phyloP scores from a whole-genome alignment of 768 basidiomycete species.

The Tylopilus vinaceipallidus region DNA sequence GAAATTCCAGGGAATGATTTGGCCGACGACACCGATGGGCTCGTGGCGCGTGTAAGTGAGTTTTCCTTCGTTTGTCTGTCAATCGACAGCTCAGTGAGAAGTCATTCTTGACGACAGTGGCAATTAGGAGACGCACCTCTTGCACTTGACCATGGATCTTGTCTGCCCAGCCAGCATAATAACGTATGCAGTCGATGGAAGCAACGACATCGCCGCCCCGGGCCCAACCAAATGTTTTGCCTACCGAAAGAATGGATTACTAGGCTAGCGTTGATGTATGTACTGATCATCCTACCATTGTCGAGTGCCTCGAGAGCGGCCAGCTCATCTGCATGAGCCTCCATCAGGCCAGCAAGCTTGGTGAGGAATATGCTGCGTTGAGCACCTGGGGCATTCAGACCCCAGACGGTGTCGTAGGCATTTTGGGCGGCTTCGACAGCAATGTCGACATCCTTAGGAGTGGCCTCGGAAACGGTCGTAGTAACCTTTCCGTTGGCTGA shows the following conservation, averaged over 20 bases:
- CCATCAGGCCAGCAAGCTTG: constrained; percentile 66
- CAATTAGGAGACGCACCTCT: constrained; percentile 36
- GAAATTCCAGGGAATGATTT: constrained; percentile 72
- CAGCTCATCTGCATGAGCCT: constrained; percentile 58
- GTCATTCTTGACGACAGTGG: too few relatives aligned
- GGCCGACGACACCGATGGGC: constrained; percentile 32
- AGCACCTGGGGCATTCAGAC: constrained; percentile 52
- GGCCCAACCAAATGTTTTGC: constrained; percentile 54
- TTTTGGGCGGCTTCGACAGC: constrained; percentile 70
- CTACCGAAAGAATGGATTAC: constrained; percentile 26
- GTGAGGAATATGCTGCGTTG: constrained; percentile 54
- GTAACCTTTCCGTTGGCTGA: constrained; percentile 64
- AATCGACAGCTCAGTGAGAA: background rate
- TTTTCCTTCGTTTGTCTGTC: constrained; percentile 29
- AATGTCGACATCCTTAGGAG: constrained; percentile 67
- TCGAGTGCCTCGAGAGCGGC: constrained; percentile 75
- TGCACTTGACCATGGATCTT: constrained; percentile 77
- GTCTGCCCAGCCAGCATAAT: constrained; percentile 91
- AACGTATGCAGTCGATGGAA: constrained; percentile 46
- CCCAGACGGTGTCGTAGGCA: constrained; percentile 66
- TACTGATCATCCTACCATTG: constrained; percentile 41
- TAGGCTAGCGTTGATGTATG: background rate
- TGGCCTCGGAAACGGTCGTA: constrained; percentile 54
- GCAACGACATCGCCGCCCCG: constrained; percentile 46
- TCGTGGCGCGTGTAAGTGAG: constrained; percentile 18